Percentiles rank a stretch among this genome's conserved stretches.
These are phyloP conservation scores for Candida dubliniensis DNA, from an alignment of 1,139 yeast genomes.

Conservation along the genomic window DNA sequence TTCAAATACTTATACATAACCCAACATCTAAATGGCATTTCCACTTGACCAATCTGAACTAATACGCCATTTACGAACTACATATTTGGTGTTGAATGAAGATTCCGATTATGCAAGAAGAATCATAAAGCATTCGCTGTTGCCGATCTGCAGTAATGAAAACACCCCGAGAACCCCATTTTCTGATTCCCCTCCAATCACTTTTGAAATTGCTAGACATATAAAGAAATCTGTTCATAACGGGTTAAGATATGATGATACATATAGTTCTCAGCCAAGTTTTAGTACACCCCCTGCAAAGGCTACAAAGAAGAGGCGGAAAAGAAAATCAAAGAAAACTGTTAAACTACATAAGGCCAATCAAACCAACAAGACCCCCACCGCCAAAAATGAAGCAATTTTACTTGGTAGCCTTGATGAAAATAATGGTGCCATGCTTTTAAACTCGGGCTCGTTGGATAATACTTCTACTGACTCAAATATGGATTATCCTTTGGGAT, in stretches of 20 bases:
- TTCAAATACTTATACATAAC: not conserved
- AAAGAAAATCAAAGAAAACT: not conserved
- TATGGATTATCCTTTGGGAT: slow-evolving; percentile 1
- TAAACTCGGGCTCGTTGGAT: slow-evolving; percentile 1
- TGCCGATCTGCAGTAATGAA: slow-evolving; percentile 12
- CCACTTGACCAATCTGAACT: slow-evolving; percentile 34
- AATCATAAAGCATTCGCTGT: slow-evolving; percentile 20
- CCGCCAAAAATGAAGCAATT: not conserved
- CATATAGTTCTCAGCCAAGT: not conserved
- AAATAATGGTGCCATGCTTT: not conserved
- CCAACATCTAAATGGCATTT: slow-evolving; percentile 32
- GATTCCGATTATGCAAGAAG: slow-evolving; percentile 26
- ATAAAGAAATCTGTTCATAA: slow-evolving; percentile 15
- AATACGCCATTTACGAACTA: slow-evolving; percentile 32
- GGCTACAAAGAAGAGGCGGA: not conserved
- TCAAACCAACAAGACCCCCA: not conserved
- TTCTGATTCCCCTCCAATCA: slow-evolving; percentile 38
- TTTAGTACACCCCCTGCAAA: not conserved
- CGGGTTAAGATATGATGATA: not conserved
- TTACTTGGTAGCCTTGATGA: not conserved
- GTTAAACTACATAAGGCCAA: not conserved
- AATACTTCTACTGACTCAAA: slow-evolving; percentile 4
- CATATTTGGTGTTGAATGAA: slow-evolving; percentile 29
- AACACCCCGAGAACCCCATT: slow-evolving; percentile 4
- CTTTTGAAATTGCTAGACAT: slow-evolving; percentile 29